Base-by-base conservation (phyloP, 129 eudicot species). In the Arctium lappa region DNA sequence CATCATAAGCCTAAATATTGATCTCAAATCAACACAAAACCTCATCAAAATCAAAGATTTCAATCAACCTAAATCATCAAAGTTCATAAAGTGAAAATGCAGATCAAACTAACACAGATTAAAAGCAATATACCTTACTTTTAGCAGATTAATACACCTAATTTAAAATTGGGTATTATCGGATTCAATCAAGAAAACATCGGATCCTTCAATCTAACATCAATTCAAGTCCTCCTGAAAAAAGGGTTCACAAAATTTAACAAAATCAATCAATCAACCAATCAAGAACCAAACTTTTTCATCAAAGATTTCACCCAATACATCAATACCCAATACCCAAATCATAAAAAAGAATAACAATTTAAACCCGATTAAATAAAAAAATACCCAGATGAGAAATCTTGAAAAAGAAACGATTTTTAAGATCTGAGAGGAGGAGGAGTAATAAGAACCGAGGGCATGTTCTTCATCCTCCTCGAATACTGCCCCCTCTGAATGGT, bases 381-480 rank as follows among this genome's bases (percentile, higher is more conserved):
- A 13, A 77, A 81, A 77, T 77, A 86, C 90, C 90, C 87, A 80
- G 83, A 86, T 85, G 86, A 76, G 46, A 73, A 80, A 81, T 72
- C 85, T 81, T 62, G 79, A 80, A 76, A 53, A 81, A 33, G 56
- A 69, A 37, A 69, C 8, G n/a, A 42, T 60, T 22, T 22, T 22
- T 86, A 86, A 86, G 90, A 90, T 90, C 90, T 88, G 87, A 79
- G 87, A 90, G 86, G 87, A 90, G 86, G 87, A 79, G 84, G 85
- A 63, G 69, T 76, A 75, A 77, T 72, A 74, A 86, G 90, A 89
- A 86, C 87, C 74, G 90, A 86, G 90, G 90, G 91, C 92, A 86
- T 75, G 92, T 88, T 87, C 88, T 85, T 87, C 88, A 83, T 86
- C 89, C 91, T 86, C 91, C 89, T 87, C 89, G 68, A 2, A 80